These are phyloP conservation scores for Pelargonium citronellum DNA, from an alignment of 441 rosid genomes.

Conservation along the genomic window DNA sequence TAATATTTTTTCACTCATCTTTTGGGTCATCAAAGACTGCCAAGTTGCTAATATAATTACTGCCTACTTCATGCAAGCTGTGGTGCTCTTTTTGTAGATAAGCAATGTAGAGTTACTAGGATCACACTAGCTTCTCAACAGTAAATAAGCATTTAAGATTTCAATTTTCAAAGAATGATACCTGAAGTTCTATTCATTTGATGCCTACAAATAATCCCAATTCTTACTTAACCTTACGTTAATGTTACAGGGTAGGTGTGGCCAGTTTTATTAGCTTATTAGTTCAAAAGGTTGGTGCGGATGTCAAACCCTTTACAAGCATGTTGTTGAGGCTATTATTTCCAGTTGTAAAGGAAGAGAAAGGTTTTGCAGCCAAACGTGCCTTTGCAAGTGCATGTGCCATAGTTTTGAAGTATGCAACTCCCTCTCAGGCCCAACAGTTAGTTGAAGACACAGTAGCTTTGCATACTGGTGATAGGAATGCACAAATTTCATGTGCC, in stretches of 20 bases:
- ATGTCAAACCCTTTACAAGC: slow-evolving; percentile 70
- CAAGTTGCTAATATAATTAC: neutral
- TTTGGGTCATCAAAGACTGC: neutral
- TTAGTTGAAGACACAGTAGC: slow-evolving; percentile 78
- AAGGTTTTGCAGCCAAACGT: slow-evolving; percentile 75
- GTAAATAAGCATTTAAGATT: neutral
- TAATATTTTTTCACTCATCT: neutral
- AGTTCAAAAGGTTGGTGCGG: slow-evolving; percentile 74
- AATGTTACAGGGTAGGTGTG: slow-evolving; percentile 76
- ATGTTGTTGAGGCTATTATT: slow-evolving; percentile 64
- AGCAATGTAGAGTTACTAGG: neutral
- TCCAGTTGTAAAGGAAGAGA: slow-evolving; percentile 82
- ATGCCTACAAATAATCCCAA: slow-evolving; percentile 6
- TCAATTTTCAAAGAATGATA: neutral
- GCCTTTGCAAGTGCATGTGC: slow-evolving; percentile 91
- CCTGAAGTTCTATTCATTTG: neutral
- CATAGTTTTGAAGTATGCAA: slow-evolving; percentile 66
- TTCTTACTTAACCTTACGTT: neutral
- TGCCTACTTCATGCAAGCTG: neutral
- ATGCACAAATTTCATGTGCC: slow-evolving; percentile 78
- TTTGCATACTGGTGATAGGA: slow-evolving; percentile 73
- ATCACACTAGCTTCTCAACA: neutral
- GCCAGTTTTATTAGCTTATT: slow-evolving; percentile 80
- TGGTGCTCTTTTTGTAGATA: neutral
- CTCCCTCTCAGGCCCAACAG: slow-evolving; percentile 64